Conservation (phyloP, 73 alveolate genomes). For the Blepharisma stoltei region DNA sequence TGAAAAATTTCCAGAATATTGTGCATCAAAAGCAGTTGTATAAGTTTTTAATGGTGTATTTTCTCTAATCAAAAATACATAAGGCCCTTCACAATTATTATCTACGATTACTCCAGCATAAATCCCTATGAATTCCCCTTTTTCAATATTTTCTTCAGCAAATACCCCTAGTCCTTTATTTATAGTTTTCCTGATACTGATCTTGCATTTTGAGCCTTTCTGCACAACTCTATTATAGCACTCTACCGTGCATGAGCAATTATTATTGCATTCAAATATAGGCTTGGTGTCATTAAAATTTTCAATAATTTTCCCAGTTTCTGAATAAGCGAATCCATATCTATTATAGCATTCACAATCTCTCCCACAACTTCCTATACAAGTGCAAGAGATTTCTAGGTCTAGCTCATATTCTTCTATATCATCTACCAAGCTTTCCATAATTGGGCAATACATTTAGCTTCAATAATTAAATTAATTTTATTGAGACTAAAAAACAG, state of each 20-base stretch:
- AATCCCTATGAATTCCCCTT: not conserved
- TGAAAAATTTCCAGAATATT: slow-evolving; percentile 16
- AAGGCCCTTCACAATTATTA: not conserved
- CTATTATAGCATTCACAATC: slow-evolving; percentile 6
- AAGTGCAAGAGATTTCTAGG: not conserved
- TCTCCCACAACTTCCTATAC: not conserved
- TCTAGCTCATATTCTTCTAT: not conserved
- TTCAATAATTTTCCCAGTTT: not conserved
- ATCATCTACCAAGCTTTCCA: not conserved
- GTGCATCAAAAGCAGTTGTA: not conserved
- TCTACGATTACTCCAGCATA: slow-evolving; percentile 24
- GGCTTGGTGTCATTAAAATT: not conserved
- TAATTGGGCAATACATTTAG: slow-evolving; percentile 10
- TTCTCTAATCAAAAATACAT: slow-evolving; percentile 8
- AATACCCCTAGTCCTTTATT: slow-evolving; percentile 16
- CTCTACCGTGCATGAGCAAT: not conserved
- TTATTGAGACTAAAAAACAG: no score
- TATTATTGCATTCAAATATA: not conserved
- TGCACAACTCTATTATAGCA: slow-evolving; percentile 3
- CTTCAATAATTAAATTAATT: no score
- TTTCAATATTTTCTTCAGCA: not conserved
- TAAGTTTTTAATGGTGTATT: not conserved
- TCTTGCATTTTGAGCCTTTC: not conserved
- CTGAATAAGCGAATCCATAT: not conserved
- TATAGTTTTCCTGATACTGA: not conserved